Base-by-base conservation (phyloP, 139 green algal species). In the Auxenochlorella pyrenoidosa region DNA sequence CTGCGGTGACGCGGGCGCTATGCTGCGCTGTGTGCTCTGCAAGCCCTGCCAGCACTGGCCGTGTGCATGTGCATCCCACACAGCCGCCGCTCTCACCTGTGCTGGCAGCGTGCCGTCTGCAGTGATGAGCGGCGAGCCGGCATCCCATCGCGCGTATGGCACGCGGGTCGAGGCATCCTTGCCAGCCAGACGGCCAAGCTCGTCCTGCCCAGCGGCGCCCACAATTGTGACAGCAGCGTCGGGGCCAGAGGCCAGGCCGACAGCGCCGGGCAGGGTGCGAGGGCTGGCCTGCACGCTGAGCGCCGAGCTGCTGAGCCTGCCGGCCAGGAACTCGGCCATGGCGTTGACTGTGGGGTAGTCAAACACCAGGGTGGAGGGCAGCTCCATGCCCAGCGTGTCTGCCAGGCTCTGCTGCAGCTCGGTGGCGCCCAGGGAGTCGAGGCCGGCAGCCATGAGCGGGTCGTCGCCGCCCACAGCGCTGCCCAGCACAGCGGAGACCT, bases 371-470 rank as follows among this genome's bases (percentile, higher is more conserved):
- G 93, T 95, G 6, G 86, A 84, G 26, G 92, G 92, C 79, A 95
- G 89, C 80, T 92, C 79, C 21, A 87, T 43, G 44, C 80, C 81
- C 47, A 92, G 65, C 5, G 47, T 26, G 58, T 89, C 82, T 28
- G 87, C 86, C 41, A 98, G 91, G 8, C 85, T 89, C 87, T 97
- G 95, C 40, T 95, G 91, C 87, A 98, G 92, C 94, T 98, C 95
- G 30, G 96, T 95, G 24, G 95, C 93, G 1, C 94, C 94, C 80
- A 98, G 90, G 5, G 93, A 96, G 91, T 98, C 96, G 65, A 98
- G 84, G 19, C 96, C 96, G 30, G 93, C 91, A 3, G 90, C 94
- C 93, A 98, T 96, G 44, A 98, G 91, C 3, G 95, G 96, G 47
- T 96, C 89, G 34, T 95, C 89, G 51, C 32, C 30, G 3, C 77